Evolutionary conservation across 139 green algal genomes (phyloP), one percentile per base, ranked within the genome.

Genomic region (Nannochloris sp.): DNA sequence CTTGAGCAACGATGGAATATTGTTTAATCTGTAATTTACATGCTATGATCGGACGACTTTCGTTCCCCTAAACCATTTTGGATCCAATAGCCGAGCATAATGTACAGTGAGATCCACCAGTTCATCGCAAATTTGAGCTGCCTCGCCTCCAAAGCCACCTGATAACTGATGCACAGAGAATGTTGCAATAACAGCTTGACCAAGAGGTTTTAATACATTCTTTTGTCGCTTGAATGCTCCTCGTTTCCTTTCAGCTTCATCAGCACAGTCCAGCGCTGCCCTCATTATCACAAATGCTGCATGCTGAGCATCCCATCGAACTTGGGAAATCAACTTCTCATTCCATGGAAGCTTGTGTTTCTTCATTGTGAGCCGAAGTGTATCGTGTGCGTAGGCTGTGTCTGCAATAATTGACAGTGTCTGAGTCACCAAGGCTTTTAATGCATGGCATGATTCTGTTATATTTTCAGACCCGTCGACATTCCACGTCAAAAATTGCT

Each of bases 1-100:
- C 76, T 97, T 49, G 92, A 98, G 56, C 61, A 82, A 37, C 89
- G 91, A 62, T 97, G 85, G 82, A 68, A 74, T 36, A 89, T 97
- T 31, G 75, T 89, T n/a, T 91, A 65, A 73, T 16, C 10, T 30
- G 23, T 56, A 56, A 53, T 53, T 53, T 20, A 28, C 4, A 23
- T 59, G 13, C 58, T 44, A 65, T 48, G 36, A 45, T 12, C 40
- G 48, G 20, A 48, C 68, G 10, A 71, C 28, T 49, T 73, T 81
- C 43, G 49, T 63, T 49, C 60, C 53, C 17, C 71, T 70, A 23
- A 80, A 60, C 73, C 73, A 83, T 12, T 65, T 58, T 45, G 74
- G 76, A 65, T 83, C 76, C 20, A 82, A 49, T 6, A 66, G 56
- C 23, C 74, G 69, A 4, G 67, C 65, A 49, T 68, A 83, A 72